phyloP scores from a whole-genome alignment of 2,329 filamentous ascomycete species.

The Metarhizium brunneum region DNA sequence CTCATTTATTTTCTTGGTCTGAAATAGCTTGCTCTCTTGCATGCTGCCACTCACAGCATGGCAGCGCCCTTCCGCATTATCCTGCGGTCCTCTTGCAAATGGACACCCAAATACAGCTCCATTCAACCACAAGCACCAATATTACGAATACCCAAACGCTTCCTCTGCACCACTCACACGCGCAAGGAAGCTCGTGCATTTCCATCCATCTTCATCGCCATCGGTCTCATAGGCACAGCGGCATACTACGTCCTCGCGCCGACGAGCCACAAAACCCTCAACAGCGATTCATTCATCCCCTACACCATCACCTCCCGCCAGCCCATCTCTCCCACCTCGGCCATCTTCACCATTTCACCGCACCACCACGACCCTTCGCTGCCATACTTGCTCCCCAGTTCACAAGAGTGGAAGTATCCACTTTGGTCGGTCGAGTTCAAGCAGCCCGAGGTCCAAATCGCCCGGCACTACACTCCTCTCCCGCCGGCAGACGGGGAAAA shows the following conservation, averaged over 20 bases:
- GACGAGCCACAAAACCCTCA: constrained; percentile 31
- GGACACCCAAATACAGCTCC: background rate
- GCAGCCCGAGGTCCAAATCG: constrained; percentile 89
- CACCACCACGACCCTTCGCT: constrained; percentile 17
- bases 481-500: constrained; percentile 37
- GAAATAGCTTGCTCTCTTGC: too few species aligned
- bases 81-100: background rate
- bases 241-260: constrained; percentile 18
- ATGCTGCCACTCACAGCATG: background rate
- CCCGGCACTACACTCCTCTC: constrained; percentile 82
- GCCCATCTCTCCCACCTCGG: constrained; percentile 55
- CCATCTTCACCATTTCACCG: constrained; percentile 57
- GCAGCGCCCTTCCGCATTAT: background rate
- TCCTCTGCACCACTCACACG: background rate
- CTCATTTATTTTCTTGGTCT: too few species aligned
- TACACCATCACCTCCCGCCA: constrained; percentile 56
- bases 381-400: constrained; percentile 18
- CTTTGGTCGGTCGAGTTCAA: constrained; percentile 90
- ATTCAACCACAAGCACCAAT: background rate
- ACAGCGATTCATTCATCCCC: constrained; percentile 51
- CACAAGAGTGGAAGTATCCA: constrained; percentile 34
- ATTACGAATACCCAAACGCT: background rate
- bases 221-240: constrained; percentile 14
- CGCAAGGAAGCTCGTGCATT: constrained; percentile 13
- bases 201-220: constrained; percentile 13